Conservation (phyloP, 1,284 basidiomycete genomes). For the Melampsora americana region DNA sequence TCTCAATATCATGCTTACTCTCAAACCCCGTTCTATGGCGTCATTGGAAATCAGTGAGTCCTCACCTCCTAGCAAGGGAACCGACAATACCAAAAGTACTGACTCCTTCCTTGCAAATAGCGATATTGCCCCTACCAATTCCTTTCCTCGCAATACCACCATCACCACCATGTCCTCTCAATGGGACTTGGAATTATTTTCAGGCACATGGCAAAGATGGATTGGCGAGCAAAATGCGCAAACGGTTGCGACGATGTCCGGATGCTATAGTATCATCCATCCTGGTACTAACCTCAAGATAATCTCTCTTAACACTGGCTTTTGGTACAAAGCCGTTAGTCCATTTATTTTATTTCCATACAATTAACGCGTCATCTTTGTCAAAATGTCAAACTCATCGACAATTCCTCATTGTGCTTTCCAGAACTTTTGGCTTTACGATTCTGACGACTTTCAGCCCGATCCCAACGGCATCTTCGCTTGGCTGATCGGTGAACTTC, state of each 20-base stretch:
- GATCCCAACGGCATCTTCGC: constrained; percentile 58
- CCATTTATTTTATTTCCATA: background rate
- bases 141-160: constrained; percentile 49
- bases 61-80: background rate
- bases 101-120: constrained; percentile 26
- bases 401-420: background rate
- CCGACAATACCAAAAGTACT: background rate
- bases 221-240: constrained; percentile 20
- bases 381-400: background rate
- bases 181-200: constrained; percentile 43
- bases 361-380: background rate
- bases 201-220: constrained; percentile 34
- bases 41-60: constrained; percentile 51
- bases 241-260: constrained; percentile 15
- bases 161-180: constrained; percentile 34
- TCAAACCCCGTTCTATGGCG: constrained; percentile 48
- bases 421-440: constrained; percentile 44
- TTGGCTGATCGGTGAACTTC: constrained; percentile 60
- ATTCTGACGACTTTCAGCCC: constrained; percentile 50
- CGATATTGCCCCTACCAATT: constrained; percentile 52
- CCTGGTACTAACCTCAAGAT: constrained; percentile 42
- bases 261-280: constrained; percentile 38
- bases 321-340: constrained; percentile 44
- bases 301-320: constrained; percentile 43
- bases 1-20: constrained; percentile 39